These are phyloP conservation scores for Cucurbitaria berberidis DNA, from an alignment of 2,329 filamentous ascomycete genomes.

Conservation along the genomic window DNA sequence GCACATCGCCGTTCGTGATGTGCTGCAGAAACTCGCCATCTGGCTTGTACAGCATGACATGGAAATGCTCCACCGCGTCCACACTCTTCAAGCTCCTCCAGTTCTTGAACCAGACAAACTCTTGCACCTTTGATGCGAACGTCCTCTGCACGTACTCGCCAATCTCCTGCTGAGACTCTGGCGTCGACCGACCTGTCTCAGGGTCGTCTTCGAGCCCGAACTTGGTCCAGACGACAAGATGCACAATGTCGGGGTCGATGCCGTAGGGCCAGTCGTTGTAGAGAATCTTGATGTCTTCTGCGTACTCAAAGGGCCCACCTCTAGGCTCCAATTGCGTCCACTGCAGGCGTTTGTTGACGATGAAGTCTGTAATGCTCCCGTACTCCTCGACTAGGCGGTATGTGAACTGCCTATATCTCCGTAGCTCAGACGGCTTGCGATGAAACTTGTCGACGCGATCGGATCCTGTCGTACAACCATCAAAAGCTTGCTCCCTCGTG, in stretches of 20 bases:
- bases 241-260: slow-evolving; percentile 76
- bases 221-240: slow-evolving; percentile 93
- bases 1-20: slow-evolving; percentile 76
- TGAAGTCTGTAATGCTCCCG: slow-evolving; percentile 79
- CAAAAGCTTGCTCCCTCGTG: background rate
- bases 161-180: slow-evolving; percentile 67
- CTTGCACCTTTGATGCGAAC: slow-evolving; percentile 65
- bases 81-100: slow-evolving; percentile 86
- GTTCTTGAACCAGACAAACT: slow-evolving; percentile 84
- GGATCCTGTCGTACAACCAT: slow-evolving; percentile 48
- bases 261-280: slow-evolving; percentile 97
- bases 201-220: slow-evolving; percentile 77
- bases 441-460: slow-evolving; percentile 80
- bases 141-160: slow-evolving; percentile 71
- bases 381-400: slow-evolving; percentile 68
- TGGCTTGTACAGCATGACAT: slow-evolving; percentile 86
- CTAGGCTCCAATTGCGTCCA: slow-evolving; percentile 64
- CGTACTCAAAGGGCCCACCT: slow-evolving; percentile 52
- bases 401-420: slow-evolving; percentile 77
- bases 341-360: slow-evolving; percentile 70
- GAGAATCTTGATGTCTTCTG: slow-evolving; percentile 73
- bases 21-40: slow-evolving; percentile 70
- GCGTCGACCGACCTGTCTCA: slow-evolving; percentile 69
- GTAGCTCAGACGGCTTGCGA: slow-evolving; percentile 75
- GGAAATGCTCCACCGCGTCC: slow-evolving; percentile 88